phyloP scores from a whole-genome alignment of 192 early-diverging fungal species.

The Umbelopsis isabellina region DNA sequence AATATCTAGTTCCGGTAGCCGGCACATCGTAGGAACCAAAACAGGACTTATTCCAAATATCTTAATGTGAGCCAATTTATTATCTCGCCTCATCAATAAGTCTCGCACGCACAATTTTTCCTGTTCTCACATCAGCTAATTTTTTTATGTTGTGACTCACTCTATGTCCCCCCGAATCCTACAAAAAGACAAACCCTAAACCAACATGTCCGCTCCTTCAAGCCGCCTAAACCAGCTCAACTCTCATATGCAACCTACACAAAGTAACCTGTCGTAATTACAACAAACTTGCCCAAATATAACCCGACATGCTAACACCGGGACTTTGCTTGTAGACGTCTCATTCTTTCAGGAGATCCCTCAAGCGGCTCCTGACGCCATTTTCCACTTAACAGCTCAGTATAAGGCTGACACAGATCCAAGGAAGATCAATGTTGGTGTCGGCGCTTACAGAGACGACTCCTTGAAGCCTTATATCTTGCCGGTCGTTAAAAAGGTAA shows the following conservation, averaged over 20 bases:
- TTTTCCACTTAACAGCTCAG: slow-evolving; percentile 85
- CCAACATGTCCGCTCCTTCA: slow-evolving; percentile 16
- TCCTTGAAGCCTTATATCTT: slow-evolving; percentile 94
- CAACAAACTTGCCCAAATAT: too few species aligned
- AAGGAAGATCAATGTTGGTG: slow-evolving; percentile 91
- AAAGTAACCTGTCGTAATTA: background rate
- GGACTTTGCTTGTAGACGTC: slow-evolving; percentile 12
- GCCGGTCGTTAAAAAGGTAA: slow-evolving; percentile 89
- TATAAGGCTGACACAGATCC: slow-evolving; percentile 81
- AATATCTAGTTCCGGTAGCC: background rate
- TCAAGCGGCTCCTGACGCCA: slow-evolving; percentile 84
- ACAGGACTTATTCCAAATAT: too few species aligned
- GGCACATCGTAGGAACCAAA: background rate
- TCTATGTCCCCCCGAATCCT: background rate
- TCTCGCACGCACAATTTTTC: background rate
- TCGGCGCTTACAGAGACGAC: slow-evolving; percentile 95
- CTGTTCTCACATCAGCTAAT: too few species aligned
- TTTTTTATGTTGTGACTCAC: slow-evolving; percentile 13
- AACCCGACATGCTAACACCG: too few species aligned
- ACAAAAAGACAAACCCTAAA: slow-evolving; percentile 1
- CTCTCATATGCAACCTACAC: slow-evolving; percentile 17
- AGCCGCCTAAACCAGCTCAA: slow-evolving; percentile 14
- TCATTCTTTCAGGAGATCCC: slow-evolving; percentile 57
- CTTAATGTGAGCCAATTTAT: background rate
- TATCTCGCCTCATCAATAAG: too few species aligned